These are phyloP conservation scores for Citrullus mucosospermus DNA, from an alignment of 306 rosid species.

Conservation along the genomic window DNA sequence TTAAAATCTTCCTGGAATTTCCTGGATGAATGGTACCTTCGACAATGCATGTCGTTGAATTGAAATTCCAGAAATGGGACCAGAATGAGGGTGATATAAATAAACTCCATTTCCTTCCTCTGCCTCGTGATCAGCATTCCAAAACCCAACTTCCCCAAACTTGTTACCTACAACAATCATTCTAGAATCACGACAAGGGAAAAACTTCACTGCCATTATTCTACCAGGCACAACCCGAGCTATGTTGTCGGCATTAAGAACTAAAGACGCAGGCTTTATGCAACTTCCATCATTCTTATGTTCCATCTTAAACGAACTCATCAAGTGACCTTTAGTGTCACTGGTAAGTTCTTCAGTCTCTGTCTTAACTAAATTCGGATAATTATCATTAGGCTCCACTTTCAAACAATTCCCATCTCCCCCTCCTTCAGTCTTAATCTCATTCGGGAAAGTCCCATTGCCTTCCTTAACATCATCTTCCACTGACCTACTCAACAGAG, in stretches of 20 bases:
- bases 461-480: neutral
- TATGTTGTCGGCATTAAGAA: conserved; percentile 45
- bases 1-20: neutral
- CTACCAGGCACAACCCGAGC: conserved; percentile 55
- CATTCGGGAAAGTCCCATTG: neutral
- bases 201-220: conserved; percentile 35
- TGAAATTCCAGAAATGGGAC: conserved; percentile 60
- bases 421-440: neutral
- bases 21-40: conserved; percentile 33
- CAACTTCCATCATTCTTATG: conserved; percentile 3
- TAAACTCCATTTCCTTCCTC: conserved; percentile 26
- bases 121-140: conserved; percentile 32
- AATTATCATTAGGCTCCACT: conserved; percentile 15
- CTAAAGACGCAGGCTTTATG: conserved; percentile 30
- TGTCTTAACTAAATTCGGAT: neutral
- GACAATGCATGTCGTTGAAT: conserved; percentile 47
- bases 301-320: neutral
- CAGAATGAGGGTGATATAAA: conserved; percentile 50
- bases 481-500: neutral
- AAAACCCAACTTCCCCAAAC: conserved; percentile 68
- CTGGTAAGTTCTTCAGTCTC: neutral
- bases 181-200: conserved; percentile 41
- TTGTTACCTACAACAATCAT: conserved; percentile 54
- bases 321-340: neutral
- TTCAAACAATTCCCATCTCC: conserved; percentile 14